Percentiles rank a stretch among this genome's conserved stretches.
phyloP scores from a whole-genome alignment of 495 filamentous ascomycete species.

The Neurospora intermedia region DNA sequence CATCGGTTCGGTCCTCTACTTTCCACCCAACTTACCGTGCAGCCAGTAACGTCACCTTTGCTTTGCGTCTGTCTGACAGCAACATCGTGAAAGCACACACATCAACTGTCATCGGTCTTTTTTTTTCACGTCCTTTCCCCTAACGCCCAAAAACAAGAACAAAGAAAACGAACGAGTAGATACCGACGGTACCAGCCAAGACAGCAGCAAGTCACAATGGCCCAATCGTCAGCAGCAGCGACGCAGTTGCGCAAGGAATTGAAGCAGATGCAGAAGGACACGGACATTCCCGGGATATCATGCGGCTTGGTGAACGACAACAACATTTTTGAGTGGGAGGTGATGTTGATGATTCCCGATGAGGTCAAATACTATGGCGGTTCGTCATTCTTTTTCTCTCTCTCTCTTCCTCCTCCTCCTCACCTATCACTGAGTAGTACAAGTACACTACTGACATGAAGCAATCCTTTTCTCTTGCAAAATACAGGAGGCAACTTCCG shows the following conservation, averaged over 20 bases:
- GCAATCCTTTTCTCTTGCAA: too few species aligned
- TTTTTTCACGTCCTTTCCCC: neutral
- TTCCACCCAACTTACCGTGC: neutral
- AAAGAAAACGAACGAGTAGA: neutral
- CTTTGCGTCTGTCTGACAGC: neutral
- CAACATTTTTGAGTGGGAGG: slow-evolving; percentile 98
- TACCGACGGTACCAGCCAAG: neutral
- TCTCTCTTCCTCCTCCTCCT: neutral
- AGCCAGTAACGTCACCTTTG: neutral
- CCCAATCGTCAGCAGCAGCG: slow-evolving; percentile 43
- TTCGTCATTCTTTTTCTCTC: slow-evolving; percentile 19
- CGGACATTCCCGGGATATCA: slow-evolving; percentile 87
- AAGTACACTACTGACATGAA: too few species aligned
- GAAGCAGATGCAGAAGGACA: slow-evolving; percentile 85
- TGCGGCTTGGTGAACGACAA: slow-evolving; percentile 72
- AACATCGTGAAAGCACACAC: neutral
- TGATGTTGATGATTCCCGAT: slow-evolving; percentile 97
- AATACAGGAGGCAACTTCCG: slow-evolving; percentile 82
- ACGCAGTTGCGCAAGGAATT: slow-evolving; percentile 74
- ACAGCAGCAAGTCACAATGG: slow-evolving; percentile 9
- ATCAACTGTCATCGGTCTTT: neutral
- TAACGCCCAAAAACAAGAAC: neutral
- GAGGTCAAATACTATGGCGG: slow-evolving; percentile 92
- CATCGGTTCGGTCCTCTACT: neutral
- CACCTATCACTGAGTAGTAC: too few species aligned